Base-by-base conservation (phyloP, 2,329 filamentous ascomycete species). In the Microsporum canis region DNA sequence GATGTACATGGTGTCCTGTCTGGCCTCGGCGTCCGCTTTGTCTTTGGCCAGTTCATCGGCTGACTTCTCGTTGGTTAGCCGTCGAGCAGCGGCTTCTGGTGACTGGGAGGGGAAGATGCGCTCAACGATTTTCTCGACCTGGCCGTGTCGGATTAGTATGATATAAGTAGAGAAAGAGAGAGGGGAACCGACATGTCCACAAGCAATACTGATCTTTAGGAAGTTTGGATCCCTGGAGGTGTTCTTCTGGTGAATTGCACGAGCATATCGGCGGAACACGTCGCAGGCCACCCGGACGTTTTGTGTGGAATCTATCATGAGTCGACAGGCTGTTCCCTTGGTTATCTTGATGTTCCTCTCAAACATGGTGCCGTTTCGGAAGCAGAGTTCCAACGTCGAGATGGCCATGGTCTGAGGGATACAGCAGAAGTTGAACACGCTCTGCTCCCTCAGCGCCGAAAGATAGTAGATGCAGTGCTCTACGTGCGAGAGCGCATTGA, bases 401-500 rank as follows among this genome's bases (percentile, higher is more conserved):
- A 99, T 96, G 59, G 92, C 94, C 94, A 99, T 99, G 65, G 86
- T 81, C 75, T 99, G 94, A 1, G 94, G 94, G 65, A 99, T 99
- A 61, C 92, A 92, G 56, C 91, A 91, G 74, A 99, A 99, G 81
- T 99, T 99, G 84, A 99, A 99, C 31, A 96, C 90, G 71, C 90
- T 95, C 78, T 99, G 94, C 71, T 99, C 94, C 66, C 87, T 87
- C 65, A 99, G 84, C 55, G 89, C 94, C 3, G 92, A 92, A 78
- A 99, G 90, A 77, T 97, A 99, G 79, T 91, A 96, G n/a, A 99
- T 77, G 72, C 92, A 97, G 71, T 97, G 91, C 65, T 96, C 91
- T 3, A 84, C 88, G 67, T 95, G 88, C 70, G 86, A 85, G 49
- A 99, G 80, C 3, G 92, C 89, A 69, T 94, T 90, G 62, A 97